These are phyloP conservation scores for Russula vinacea DNA, from an alignment of 768 basidiomycete genomes.

Conservation along the genomic window DNA sequence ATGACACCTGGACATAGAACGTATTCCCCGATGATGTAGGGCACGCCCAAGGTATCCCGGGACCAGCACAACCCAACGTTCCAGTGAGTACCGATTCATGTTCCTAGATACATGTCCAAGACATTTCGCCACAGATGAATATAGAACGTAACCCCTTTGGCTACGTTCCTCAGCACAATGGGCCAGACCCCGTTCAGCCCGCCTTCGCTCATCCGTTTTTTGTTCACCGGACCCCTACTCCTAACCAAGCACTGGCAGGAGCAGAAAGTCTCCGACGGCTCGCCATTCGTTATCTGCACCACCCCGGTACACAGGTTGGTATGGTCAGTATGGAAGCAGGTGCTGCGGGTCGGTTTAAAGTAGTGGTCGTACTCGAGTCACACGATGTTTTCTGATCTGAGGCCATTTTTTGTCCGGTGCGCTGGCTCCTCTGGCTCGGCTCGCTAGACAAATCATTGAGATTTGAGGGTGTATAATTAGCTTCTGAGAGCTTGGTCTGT, in stretches of 20 bases:
- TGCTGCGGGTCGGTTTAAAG: not conserved
- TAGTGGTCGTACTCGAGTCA: constrained; percentile 5
- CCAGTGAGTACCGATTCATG: not conserved
- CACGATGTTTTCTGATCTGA: not conserved
- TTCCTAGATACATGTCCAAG: not conserved
- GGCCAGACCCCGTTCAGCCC: not conserved
- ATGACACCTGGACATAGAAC: not conserved
- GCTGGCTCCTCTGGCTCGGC: too few species aligned
- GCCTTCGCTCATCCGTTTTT: not conserved
- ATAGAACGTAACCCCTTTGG: not conserved
- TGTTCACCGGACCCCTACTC: not conserved
- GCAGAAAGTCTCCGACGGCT: constrained; percentile 1
- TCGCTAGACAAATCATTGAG: too few species aligned
- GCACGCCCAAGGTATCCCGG: not conserved
- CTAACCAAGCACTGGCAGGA: not conserved
- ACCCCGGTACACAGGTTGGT: not conserved
- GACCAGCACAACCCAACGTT: not conserved
- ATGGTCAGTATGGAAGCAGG: constrained; percentile 4
- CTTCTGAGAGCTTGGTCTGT: too few species aligned
- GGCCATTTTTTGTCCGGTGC: not conserved
- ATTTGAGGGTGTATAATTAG: too few species aligned
- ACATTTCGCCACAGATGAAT: not conserved
- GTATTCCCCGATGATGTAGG: not conserved
- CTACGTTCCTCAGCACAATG: not conserved
- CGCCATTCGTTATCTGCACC: not conserved